phyloP scores from a whole-genome alignment of 306 rosid genomes.

The Macrotyloma uniflorum region DNA sequence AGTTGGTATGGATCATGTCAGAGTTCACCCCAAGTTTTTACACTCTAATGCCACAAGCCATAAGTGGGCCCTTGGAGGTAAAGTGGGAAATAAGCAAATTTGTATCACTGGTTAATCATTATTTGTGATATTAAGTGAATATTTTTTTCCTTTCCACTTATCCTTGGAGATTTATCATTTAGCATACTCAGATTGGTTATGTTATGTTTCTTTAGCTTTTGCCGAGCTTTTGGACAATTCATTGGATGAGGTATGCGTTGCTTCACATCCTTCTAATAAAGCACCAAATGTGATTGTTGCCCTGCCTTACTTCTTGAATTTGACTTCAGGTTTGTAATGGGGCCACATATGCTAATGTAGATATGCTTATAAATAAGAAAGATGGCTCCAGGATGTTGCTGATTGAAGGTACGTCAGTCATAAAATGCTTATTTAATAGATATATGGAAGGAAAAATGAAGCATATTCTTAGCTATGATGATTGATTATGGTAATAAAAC shows the following conservation, averaged over 20 bases:
- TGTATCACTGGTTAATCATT: neutral
- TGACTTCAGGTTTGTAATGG: slow-evolving; percentile 78
- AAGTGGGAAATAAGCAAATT: neutral
- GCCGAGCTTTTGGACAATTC: slow-evolving; percentile 96
- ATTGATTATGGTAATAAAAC: neutral
- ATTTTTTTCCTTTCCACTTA: neutral
- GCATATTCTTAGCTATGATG: neutral
- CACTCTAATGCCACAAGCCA: slow-evolving; percentile 99
- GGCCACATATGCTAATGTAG: slow-evolving; percentile 84
- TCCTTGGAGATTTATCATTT: slow-evolving; percentile 22
- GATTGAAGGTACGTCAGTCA: slow-evolving; percentile 67
- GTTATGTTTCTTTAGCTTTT: slow-evolving; percentile 69
- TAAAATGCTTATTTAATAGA: slow-evolving; percentile 1
- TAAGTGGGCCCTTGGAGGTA: slow-evolving; percentile 99
- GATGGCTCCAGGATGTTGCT: slow-evolving; percentile 75
- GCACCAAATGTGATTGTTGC: neutral
- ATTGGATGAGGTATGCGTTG: slow-evolving; percentile 77
- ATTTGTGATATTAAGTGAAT: slow-evolving; percentile 21
- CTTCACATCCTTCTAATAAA: neutral
- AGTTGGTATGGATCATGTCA: slow-evolving; percentile 96
- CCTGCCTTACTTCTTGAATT: slow-evolving; percentile 36
- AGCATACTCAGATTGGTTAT: slow-evolving; percentile 33
- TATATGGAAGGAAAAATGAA: neutral
- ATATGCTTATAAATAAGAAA: slow-evolving; percentile 73
- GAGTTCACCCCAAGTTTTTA: slow-evolving; percentile 98